A percentile compares a stretch with the other conserved stretches of the same genome.
phyloP scores from a whole-genome alignment of 164 flowering plant species.

The Vitis amurensis region DNA sequence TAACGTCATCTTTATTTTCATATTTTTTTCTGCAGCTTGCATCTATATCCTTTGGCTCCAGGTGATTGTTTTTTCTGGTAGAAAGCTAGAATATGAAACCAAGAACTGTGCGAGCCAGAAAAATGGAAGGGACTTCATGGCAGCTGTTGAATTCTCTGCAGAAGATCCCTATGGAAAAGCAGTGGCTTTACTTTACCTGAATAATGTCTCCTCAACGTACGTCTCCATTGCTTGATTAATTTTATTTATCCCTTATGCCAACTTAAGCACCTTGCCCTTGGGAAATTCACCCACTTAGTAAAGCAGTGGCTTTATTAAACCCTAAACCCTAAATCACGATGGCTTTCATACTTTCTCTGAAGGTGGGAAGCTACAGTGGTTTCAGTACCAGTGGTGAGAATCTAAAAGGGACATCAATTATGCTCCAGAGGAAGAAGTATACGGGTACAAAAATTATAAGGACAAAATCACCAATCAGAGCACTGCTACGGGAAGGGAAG shows the following conservation, averaged over 20 bases:
- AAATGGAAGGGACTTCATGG: too few species aligned
- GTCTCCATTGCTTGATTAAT: too few species aligned
- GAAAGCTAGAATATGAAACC: slow-evolving; percentile 49
- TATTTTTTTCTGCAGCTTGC: too few species aligned
- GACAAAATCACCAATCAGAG: neutral
- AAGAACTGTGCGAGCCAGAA: too few species aligned
- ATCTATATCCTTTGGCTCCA: slow-evolving; percentile 11
- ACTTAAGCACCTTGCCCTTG: slow-evolving; percentile 51
- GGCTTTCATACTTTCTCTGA: slow-evolving; percentile 41
- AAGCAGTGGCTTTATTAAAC: slow-evolving; percentile 55
- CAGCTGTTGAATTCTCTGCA: too few species aligned
- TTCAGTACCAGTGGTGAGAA: slow-evolving; percentile 11
- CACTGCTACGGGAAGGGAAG: slow-evolving; percentile 6
- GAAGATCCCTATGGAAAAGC: too few species aligned
- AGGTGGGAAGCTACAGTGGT: slow-evolving; percentile 32
- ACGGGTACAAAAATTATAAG: neutral
- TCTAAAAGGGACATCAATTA: neutral
- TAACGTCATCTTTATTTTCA: too few species aligned
- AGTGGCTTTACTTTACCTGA: too few species aligned
- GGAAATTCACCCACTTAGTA: slow-evolving; percentile 50
- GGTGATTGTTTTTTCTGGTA: slow-evolving; percentile 56
- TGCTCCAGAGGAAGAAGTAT: slow-evolving; percentile 9
- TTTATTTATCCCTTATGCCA: slow-evolving; percentile 9
- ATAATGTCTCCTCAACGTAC: slow-evolving; percentile 14
- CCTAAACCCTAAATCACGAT: slow-evolving; percentile 37